Percentiles rank a stretch among this genome's conserved stretches.
These are phyloP conservation scores for Pichiaceae sp. DNA, from an alignment of 1,139 yeast species.

Conservation along the genomic window DNA sequence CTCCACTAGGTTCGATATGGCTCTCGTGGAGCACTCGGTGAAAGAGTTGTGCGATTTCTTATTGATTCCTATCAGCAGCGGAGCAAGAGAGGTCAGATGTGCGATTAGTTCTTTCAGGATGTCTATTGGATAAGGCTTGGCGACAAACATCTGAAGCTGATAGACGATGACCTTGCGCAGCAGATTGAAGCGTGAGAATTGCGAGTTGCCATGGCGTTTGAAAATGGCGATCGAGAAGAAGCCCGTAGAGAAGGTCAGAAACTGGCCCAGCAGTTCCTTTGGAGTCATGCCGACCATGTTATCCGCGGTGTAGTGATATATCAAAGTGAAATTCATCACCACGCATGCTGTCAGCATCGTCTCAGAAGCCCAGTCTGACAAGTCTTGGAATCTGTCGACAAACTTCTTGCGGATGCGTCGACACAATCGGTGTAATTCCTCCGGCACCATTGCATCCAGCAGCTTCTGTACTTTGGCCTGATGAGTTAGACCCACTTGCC, in stretches of 20 bases:
- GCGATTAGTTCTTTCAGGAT: background rate
- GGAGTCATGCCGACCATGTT: background rate
- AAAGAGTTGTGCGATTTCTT: background rate
- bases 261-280: background rate
- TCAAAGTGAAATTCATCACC: background rate
- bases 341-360: background rate
- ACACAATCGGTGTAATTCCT: background rate
- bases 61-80: background rate
- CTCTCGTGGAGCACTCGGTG: background rate
- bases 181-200: background rate
- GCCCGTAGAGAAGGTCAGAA: background rate
- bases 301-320: background rate
- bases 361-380: background rate
- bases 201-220: background rate
- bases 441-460: background rate
- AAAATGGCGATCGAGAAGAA: background rate
- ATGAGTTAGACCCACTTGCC: background rate
- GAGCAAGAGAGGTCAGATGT: background rate
- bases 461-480: background rate
- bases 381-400: background rate
- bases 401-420: background rate
- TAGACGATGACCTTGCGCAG: background rate
- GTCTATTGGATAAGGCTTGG: background rate
- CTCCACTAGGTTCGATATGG: background rate
- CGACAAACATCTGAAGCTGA: background rate